A percentile compares a stretch with the other conserved stretches of the same genome.
Conservation (phyloP, 345 rosid species). For the Sonneratia caseolaris region DNA sequence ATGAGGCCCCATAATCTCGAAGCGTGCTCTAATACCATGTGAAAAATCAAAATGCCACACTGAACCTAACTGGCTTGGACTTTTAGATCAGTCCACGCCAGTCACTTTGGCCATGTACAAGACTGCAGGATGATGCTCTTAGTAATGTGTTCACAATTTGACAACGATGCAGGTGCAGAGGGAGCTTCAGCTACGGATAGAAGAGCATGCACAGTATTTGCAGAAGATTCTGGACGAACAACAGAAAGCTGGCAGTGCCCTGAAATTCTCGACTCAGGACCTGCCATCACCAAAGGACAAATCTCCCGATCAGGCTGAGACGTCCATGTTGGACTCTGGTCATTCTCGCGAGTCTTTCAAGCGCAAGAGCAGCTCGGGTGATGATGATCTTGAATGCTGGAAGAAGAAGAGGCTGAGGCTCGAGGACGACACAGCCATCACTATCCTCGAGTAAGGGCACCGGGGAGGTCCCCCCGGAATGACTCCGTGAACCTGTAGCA, state of each 20-base stretch:
- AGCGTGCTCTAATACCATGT: neutral
- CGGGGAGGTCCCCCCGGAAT: neutral
- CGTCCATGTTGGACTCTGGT: neutral
- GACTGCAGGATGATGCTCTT: neutral
- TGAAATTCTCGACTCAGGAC: slow-evolving; percentile 25
- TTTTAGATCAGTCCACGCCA: neutral
- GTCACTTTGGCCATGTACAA: neutral
- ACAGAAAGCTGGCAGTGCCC: slow-evolving; percentile 46
- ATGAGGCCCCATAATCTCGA: neutral
- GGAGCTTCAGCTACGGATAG: slow-evolving; percentile 69
- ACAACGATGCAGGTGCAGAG: slow-evolving; percentile 51
- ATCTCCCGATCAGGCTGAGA: neutral
- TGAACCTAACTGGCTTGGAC: neutral
- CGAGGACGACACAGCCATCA: neutral
- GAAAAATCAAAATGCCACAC: neutral
- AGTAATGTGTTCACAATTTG: neutral
- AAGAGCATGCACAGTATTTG: slow-evolving; percentile 81
- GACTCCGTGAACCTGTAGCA: neutral
- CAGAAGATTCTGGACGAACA: slow-evolving; percentile 79
- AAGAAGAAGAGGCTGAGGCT: neutral
- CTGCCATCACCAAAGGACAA: slow-evolving; percentile 21
- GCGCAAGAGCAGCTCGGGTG: neutral
- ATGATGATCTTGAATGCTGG: neutral
- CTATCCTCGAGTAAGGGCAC: neutral
- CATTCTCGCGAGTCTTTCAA: neutral